Evolutionary conservation across 805 yeast genomes (phyloP), one percentile per base, ranked within the genome.

Genomic region (Barnettozyma wickerhamii): DNA sequence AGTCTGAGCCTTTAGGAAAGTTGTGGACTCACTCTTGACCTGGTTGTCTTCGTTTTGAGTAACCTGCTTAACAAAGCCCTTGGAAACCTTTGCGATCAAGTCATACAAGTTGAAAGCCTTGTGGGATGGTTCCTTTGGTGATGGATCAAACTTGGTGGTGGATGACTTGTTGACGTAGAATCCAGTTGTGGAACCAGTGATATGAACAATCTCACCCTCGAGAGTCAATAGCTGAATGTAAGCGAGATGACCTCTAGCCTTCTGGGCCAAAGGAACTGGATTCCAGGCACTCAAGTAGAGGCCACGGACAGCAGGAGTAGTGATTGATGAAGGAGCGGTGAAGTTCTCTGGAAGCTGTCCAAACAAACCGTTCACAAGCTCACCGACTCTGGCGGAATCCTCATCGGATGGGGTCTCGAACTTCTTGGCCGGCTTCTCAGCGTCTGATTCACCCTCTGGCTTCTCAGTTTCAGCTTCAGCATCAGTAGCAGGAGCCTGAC

Each of bases 251-350:
- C 98, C 98, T 57, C 72, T 74, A n/a, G 64, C 42, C 51, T 68
- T 74, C 57, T 74, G 77, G 38, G 69, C 64, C 14, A 81, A 68
- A 23, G 91, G 82, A 12, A 88, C 88, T 4, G 97, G 96, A 49
- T 85, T 81, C 93, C 96, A 91, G 40, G 77, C 75, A 12, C 96
- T 85, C 37, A 88, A 59, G 39, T 71, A 75, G 46, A 93, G 64
- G 7, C 91, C 84, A 40, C 72, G 69, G 14, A 77, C 66, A 42
- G 66, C 61, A 26, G 72, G 70, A 1, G 60, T 51, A 18, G 60
- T 51, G 26, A 43, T 12, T 18, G 45, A 37, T 3, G 41, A 12
- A 5, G 55, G 38, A 33, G 42, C 37, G 24, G 19, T 50, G 40
- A 46, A 55, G 28, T 53, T 56, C 18, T 54, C 43, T 17, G 56